phyloP scores from a whole-genome alignment of 768 basidiomycete genomes.

The Suillus placidus region DNA sequence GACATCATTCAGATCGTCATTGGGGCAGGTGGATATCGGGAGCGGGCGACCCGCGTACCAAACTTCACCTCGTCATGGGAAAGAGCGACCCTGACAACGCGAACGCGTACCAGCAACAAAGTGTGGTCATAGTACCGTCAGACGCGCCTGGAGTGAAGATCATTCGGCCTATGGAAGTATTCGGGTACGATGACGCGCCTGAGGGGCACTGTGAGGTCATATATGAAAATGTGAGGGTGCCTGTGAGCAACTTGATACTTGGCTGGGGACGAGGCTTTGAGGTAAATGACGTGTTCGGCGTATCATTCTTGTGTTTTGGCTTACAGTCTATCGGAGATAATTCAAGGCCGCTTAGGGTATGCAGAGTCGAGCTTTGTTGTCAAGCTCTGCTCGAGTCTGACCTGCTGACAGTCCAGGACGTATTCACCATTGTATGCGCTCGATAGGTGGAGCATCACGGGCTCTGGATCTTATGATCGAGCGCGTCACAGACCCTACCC shows the following conservation, averaged over 20 bases:
- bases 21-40: slow-evolving; percentile 90
- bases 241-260: slow-evolving; percentile 76
- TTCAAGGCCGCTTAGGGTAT: slow-evolving; percentile 94
- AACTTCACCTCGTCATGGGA: slow-evolving; percentile 91
- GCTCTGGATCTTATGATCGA: slow-evolving; percentile 88
- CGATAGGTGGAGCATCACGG: slow-evolving; percentile 84
- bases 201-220: slow-evolving; percentile 96
- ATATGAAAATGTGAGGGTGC: slow-evolving; percentile 93
- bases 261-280: slow-evolving; percentile 98
- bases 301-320: background rate
- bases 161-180: slow-evolving; percentile 90
- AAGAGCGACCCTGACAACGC: slow-evolving; percentile 88
- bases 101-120: slow-evolving; percentile 80
- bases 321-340: slow-evolving; percentile 52
- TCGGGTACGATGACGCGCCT: slow-evolving; percentile 94
- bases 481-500: slow-evolving; percentile 87
- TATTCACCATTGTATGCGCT: slow-evolving; percentile 97
- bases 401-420: slow-evolving; percentile 73
- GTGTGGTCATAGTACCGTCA: slow-evolving; percentile 92
- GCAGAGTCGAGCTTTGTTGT: slow-evolving; percentile 19
- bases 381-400: slow-evolving; percentile 9
- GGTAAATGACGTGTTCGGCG: slow-evolving; percentile 38
- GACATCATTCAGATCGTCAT: background rate
- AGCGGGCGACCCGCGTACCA: slow-evolving; percentile 90
- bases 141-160: slow-evolving; percentile 85